phyloP scores from a whole-genome alignment of 768 basidiomycete species.

The Suillus plorans region DNA sequence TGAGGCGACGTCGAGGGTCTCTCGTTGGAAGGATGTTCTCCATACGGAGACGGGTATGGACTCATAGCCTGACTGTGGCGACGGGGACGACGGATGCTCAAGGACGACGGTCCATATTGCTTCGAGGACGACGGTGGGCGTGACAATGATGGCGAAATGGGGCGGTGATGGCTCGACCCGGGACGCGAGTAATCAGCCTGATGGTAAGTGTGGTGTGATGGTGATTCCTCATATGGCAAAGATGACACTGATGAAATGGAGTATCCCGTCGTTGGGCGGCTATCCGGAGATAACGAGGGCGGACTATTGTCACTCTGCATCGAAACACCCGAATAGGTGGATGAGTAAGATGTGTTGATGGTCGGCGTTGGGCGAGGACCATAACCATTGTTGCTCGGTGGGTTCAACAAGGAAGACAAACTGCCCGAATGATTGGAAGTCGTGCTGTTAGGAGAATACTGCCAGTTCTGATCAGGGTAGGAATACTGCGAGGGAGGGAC shows the following conservation, averaged over 20 bases:
- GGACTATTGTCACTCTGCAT: slow-evolving; percentile 70
- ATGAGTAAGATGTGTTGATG: slow-evolving; percentile 68
- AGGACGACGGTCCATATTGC: slow-evolving; percentile 49
- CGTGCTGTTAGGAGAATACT: slow-evolving; percentile 45
- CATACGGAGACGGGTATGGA: slow-evolving; percentile 84
- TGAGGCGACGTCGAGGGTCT: slow-evolving; percentile 74
- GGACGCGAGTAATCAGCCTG: slow-evolving; percentile 67
- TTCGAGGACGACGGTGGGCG: slow-evolving; percentile 70
- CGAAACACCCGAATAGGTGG: slow-evolving; percentile 68
- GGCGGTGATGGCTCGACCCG: slow-evolving; percentile 68
- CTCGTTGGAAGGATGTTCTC: slow-evolving; percentile 51
- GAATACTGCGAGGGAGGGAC: slow-evolving; percentile 59
- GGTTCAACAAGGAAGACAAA: slow-evolving; percentile 78
- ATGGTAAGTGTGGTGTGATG: slow-evolving; percentile 38
- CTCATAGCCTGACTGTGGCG: slow-evolving; percentile 87
- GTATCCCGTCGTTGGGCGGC: slow-evolving; percentile 83
- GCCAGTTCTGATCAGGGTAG: slow-evolving; percentile 64
- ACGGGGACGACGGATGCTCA: slow-evolving; percentile 71
- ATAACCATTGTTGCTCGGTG: slow-evolving; percentile 44
- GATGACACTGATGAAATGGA: slow-evolving; percentile 83
- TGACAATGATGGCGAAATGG: slow-evolving; percentile 59
- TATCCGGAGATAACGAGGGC: slow-evolving; percentile 76
- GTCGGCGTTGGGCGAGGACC: slow-evolving; percentile 60
- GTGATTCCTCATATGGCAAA: slow-evolving; percentile 64
- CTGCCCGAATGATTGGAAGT: slow-evolving; percentile 69